Conservation (phyloP, 768 basidiomycete genomes). For the Trametes punicea region DNA sequence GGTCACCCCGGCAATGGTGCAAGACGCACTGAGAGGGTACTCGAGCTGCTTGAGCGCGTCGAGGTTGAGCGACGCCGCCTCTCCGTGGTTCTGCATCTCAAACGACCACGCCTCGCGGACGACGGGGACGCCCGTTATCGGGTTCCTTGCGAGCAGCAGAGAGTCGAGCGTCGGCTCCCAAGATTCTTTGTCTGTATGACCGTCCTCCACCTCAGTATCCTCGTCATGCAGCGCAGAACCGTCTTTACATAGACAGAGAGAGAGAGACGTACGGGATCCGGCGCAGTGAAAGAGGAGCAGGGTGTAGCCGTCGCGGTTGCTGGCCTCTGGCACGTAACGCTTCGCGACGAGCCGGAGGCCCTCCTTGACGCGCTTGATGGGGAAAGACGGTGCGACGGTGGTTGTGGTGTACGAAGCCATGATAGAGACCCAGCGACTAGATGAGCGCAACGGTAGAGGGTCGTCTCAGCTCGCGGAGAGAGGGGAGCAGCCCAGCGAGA, state of each 20-base stretch:
- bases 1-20: background rate
- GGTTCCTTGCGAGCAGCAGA: background rate
- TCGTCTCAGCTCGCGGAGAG: too few species aligned
- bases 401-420: constrained; percentile 10
- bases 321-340: background rate
- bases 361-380: background rate
- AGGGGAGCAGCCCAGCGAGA: too few species aligned
- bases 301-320: constrained; percentile 2
- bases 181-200: constrained; percentile 19
- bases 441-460: too few species aligned
- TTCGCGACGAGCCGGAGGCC: constrained; percentile 7
- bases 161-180: constrained; percentile 13
- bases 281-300: constrained; percentile 12
- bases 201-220: background rate
- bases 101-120: constrained; percentile 19
- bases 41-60: background rate
- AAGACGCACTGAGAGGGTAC: background rate
- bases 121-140: background rate
- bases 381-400: background rate
- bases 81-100: constrained; percentile 19
- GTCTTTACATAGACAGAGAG: background rate
- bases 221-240: background rate
- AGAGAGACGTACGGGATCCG: constrained; percentile 1
- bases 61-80: constrained; percentile 8
- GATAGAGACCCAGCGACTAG: too few species aligned